Base-by-base conservation (phyloP, 331 rosid species). In the Acacia concinna region DNA sequence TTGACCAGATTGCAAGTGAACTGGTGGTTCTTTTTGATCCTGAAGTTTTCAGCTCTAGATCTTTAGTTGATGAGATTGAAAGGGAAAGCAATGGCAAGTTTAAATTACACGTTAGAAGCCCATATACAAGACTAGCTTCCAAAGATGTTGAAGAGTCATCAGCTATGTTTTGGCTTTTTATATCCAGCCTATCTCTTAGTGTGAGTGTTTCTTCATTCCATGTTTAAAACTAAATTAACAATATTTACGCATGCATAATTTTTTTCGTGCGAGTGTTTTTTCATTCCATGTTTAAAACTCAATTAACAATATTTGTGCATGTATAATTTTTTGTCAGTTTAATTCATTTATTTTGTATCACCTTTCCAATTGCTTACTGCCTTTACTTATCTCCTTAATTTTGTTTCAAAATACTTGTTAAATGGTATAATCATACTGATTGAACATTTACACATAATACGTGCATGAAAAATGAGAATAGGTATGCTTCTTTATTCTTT, bases 21-120 rank as follows among this genome's bases (percentile, higher is more conserved):
- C 78, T 93, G 46, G 97, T 91, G 49, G 82, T 93, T 68, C 79
- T 86, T 30, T 93, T 88, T 85, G 98, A 93, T 80, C 95, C 97
- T 20, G 84, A 86, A 84, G 84, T 93, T 73, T 78, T 90, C 46
- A 88, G 81, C 64, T 86, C 95, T 21, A 91, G 98, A 88, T 90
- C 95, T 30, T 68, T 93, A 56, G 97, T 93, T 71, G 95, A 93
- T 85, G 97, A 79, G 76, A 90, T 93, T 68, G 87, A 88, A 66
- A 81, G 76, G 40, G 87, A 80, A 28, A 86, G 95, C 79, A 87
- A 75, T 60, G 91, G 87, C 59, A 86, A 86, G 83, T 90, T 91
- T 66, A 87, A 84, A 68, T 82, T 90, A 74, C 88, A 76, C 78
- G 92, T 90, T 30, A 87, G 77, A 27, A 93, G 88, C 85, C 93